These are phyloP conservation scores for Akanthomyces uredinophilus DNA, from an alignment of 2,329 filamentous ascomycete genomes.

Conservation along the genomic window DNA sequence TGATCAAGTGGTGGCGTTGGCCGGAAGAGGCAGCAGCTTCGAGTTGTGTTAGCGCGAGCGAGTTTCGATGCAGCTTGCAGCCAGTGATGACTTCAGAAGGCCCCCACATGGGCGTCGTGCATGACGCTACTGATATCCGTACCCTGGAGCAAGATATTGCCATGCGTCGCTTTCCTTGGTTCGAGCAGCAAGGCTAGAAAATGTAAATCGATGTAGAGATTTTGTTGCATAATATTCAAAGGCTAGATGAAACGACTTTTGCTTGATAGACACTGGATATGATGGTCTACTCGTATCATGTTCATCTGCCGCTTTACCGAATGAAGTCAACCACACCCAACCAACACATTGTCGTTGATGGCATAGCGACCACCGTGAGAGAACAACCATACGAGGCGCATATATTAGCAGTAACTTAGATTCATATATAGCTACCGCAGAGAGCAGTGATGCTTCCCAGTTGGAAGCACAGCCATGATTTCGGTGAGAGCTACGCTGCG, in stretches of 20 bases:
- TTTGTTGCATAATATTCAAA: no score
- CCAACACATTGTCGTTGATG: no score
- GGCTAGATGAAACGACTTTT: no score
- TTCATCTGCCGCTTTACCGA: no score
- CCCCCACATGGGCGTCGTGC: slow-evolving; percentile 9
- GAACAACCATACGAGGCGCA: background rate
- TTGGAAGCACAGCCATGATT: slow-evolving; percentile 18
- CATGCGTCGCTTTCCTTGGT: background rate
- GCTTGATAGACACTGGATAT: no score
- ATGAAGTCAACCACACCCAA: background rate
- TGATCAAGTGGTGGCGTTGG: slow-evolving; percentile 3
- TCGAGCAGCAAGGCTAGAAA: background rate
- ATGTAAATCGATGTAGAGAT: no score
- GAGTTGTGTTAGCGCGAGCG: slow-evolving; percentile 1
- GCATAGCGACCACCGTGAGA: no score
- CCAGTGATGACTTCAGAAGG: slow-evolving; percentile 16
- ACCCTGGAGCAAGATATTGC: background rate
- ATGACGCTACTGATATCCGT: background rate
- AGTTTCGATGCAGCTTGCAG: slow-evolving; percentile 6
- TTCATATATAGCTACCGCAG: slow-evolving; percentile 10
- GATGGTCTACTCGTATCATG: no score
- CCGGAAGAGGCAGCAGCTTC: slow-evolving; percentile 11
- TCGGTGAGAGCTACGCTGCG: slow-evolving; percentile 19
- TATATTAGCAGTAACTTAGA: background rate
- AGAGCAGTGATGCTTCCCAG: slow-evolving; percentile 15